phyloP scores from a whole-genome alignment of 140 eudicot genomes.

The Anethum foeniculum region DNA sequence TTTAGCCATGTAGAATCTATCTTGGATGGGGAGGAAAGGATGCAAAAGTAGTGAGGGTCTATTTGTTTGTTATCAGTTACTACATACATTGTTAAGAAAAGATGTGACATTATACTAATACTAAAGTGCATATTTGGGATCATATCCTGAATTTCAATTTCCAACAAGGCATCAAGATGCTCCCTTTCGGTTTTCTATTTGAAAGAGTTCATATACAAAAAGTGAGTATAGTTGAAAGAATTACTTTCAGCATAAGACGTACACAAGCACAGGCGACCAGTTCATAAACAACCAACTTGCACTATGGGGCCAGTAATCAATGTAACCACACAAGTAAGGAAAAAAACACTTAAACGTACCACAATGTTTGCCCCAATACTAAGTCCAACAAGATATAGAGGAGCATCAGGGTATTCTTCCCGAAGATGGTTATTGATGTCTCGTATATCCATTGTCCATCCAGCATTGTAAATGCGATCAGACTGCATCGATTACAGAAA shows the following conservation, averaged over 20 bases:
- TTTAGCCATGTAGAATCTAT: background rate
- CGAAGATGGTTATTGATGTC: conserved; percentile 56
- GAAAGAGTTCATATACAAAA: background rate
- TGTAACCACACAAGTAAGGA: background rate
- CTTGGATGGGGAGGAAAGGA: background rate
- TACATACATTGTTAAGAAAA: background rate
- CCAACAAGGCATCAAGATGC: background rate
- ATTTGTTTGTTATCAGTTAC: background rate
- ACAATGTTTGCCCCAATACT: conserved; percentile 91
- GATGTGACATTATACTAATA: background rate
- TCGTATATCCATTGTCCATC: conserved; percentile 76
- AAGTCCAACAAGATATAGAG: conserved; percentile 67
- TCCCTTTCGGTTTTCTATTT: background rate
- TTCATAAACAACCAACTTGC: background rate
- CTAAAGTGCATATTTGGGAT: background rate
- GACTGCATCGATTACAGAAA: conserved; percentile 34
- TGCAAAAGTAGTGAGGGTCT: background rate
- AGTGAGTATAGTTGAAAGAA: background rate
- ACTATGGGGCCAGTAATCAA: background rate
- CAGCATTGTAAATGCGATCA: conserved; percentile 74
- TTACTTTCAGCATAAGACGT: background rate
- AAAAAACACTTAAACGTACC: conserved; percentile 31
- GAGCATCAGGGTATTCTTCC: conserved; percentile 47
- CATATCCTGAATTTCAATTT: background rate
- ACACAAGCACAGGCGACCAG: background rate